phyloP scores from a whole-genome alignment of 139 green algal species.

The Tetraselmis chui region DNA sequence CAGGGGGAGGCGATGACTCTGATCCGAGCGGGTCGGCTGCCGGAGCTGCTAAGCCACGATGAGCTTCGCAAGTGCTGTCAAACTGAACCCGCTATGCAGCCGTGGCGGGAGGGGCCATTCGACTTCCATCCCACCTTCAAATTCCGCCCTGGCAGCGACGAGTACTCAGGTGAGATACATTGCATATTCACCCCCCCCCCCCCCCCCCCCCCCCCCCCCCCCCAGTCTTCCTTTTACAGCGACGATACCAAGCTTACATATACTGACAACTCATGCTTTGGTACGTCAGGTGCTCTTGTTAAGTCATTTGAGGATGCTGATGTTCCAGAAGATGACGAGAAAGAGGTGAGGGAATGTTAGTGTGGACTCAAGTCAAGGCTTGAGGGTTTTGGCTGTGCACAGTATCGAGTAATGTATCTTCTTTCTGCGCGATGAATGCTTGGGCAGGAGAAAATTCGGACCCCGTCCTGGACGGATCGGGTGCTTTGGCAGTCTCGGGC shows the following conservation, averaged over 20 bases:
- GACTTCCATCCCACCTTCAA: not conserved
- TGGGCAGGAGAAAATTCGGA: slow-evolving; percentile 55
- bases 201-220: too few species aligned
- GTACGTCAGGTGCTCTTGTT: too few species aligned
- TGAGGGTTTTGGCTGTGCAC: too few species aligned
- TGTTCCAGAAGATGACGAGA: too few species aligned
- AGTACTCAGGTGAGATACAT: not conserved
- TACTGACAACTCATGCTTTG: too few species aligned
- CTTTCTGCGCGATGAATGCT: not conserved
- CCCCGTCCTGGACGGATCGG: slow-evolving; percentile 74
- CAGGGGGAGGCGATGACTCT: not conserved
- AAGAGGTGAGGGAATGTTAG: too few species aligned
- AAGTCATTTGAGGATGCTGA: too few species aligned
- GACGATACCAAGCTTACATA: too few species aligned
- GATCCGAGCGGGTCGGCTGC: not conserved
- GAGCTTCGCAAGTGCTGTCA: not conserved
- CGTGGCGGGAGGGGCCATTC: not conserved
- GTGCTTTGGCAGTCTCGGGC: slow-evolving; percentile 49
- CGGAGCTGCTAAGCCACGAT: not conserved
- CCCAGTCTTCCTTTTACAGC: too few species aligned
- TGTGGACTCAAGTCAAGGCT: too few species aligned
- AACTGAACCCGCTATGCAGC: not conserved
- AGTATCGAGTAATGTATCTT: too few species aligned
- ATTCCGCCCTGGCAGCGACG: not conserved
- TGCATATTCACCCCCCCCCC: too few species aligned